These are phyloP conservation scores for Phytophthora quininea DNA, from an alignment of 352 stramenopile genomes.

Conservation along the genomic window DNA sequence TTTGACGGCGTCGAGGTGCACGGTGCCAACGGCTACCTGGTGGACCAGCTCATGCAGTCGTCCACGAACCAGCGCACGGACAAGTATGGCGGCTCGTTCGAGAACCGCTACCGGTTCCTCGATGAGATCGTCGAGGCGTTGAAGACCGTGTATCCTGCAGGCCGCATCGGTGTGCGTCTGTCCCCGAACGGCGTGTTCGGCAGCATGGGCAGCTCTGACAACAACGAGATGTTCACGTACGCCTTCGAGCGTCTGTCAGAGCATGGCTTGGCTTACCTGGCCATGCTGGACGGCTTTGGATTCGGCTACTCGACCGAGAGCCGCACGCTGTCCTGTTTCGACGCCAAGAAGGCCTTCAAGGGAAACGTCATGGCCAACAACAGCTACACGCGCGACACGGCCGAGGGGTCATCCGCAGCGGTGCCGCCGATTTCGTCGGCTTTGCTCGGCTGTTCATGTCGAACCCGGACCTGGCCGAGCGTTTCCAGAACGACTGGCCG, in stretches of 20 bases:
- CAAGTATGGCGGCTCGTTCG: conserved; percentile 73
- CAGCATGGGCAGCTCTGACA: conserved; percentile 9
- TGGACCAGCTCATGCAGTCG: conserved; percentile 54
- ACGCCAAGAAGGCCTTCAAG: not conserved
- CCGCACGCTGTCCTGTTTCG: not conserved
- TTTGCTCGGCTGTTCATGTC: no score
- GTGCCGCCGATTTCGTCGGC: no score
- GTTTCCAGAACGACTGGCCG: no score
- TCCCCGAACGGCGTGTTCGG: conserved; percentile 27
- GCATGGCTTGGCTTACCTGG: not conserved
- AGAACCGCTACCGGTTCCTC: conserved; percentile 70
- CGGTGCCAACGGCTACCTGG: conserved; percentile 86
- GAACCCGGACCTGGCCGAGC: no score
- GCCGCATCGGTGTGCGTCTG: conserved; percentile 30
- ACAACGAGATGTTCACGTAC: not conserved
- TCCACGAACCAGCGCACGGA: conserved; percentile 68
- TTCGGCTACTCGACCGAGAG: not conserved
- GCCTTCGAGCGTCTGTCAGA: not conserved
- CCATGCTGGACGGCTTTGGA: not conserved
- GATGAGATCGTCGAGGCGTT: conserved; percentile 57
- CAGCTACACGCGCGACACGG: no score
- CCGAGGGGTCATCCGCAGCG: no score
- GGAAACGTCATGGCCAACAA: not conserved
- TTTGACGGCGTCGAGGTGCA: conserved; percentile 91
- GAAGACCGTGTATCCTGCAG: conserved; percentile 14